phyloP scores from a whole-genome alignment of 148 eudicot genomes.

The Cornus florida region DNA sequence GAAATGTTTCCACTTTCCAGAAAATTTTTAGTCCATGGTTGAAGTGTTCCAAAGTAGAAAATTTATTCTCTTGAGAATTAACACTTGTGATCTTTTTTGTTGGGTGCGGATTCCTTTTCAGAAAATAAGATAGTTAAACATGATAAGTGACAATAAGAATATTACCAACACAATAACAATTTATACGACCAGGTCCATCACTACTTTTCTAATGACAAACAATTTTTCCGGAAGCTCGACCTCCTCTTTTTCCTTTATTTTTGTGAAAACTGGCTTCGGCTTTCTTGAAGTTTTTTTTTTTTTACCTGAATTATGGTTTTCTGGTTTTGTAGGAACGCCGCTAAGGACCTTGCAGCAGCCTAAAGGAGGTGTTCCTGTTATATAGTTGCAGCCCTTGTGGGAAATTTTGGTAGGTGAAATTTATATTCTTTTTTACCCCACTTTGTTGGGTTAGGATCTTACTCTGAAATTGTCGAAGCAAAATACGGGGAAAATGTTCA shows the following conservation, averaged over 20 bases:
- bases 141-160: too few species aligned
- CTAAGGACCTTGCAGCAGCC: slow-evolving; percentile 24
- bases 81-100: too few species aligned
- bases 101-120: too few species aligned
- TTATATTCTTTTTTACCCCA: not conserved
- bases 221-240: not conserved
- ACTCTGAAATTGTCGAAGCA: slow-evolving; percentile 4
- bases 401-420: slow-evolving; percentile 22
- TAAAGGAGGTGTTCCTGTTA: slow-evolving; percentile 31
- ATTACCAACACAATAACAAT: not conserved
- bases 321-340: slow-evolving; percentile 25
- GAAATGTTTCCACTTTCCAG: too few species aligned
- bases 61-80: too few species aligned
- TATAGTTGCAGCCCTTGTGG: slow-evolving; percentile 3
- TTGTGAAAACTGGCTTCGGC: not conserved
- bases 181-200: too few species aligned
- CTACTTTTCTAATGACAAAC: not conserved
- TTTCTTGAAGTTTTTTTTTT: not conserved
- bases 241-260: not conserved
- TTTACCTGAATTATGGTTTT: slow-evolving; percentile 2
- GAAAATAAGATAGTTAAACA: too few species aligned
- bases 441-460: slow-evolving; percentile 3
- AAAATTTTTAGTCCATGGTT: too few species aligned
- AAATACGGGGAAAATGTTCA: slow-evolving; percentile 11
- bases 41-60: too few species aligned